These are phyloP conservation scores for Tieghemostelium lacteum DNA, from an alignment of 78 protist genomes.

Conservation along the genomic window DNA sequence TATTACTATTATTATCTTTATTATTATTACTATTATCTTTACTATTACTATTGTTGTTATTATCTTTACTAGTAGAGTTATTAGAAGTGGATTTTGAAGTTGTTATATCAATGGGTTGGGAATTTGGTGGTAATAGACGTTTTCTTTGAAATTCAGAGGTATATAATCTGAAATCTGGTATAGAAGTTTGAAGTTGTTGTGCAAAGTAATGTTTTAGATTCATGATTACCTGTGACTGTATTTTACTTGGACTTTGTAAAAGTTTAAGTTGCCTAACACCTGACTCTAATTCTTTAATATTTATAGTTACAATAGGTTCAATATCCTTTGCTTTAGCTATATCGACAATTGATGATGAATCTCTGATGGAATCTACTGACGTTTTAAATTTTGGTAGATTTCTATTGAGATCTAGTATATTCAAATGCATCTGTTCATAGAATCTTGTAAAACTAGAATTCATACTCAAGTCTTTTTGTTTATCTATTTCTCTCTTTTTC, in stretches of 20 bases:
- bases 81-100: not conserved
- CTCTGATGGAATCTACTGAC: not conserved
- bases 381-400: constrained; percentile 20
- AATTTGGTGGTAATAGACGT: not conserved
- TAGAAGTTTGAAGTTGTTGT: not conserved
- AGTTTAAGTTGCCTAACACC: constrained; percentile 43
- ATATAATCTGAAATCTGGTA: constrained; percentile 35
- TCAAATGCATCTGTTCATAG: constrained; percentile 67
- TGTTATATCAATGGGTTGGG: not conserved
- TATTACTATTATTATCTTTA: not conserved
- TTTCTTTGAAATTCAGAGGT: constrained; percentile 9
- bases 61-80: not conserved
- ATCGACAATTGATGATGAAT: constrained; percentile 5
- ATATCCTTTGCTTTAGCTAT: constrained; percentile 26
- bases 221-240: constrained; percentile 21
- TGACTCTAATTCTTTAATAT: constrained; percentile 28
- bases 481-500: constrained; percentile 2
- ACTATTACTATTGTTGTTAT: not conserved
- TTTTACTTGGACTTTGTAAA: constrained; percentile 28
- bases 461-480: not conserved
- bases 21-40: not conserved
- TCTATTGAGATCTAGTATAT: constrained; percentile 37
- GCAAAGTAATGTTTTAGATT: constrained; percentile 37
- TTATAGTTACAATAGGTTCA: not conserved
- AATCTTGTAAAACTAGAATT: constrained; percentile 22